Base-by-base conservation (phyloP, 2,329 filamentous ascomycete genomes). In the Sporothrix inflata region DNA sequence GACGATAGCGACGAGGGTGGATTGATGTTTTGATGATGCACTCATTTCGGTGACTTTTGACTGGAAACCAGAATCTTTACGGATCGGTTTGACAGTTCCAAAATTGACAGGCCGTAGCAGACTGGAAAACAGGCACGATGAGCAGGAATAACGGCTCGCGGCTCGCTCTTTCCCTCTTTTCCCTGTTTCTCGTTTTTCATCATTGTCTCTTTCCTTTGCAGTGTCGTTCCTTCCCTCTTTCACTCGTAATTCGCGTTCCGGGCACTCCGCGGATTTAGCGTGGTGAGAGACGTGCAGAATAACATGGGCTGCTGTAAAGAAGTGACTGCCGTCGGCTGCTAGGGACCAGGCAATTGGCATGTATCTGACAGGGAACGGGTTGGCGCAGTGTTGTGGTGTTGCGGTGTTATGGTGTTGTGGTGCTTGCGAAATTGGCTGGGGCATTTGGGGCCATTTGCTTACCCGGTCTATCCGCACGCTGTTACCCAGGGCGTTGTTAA, bases 391-490 rank as follows among this genome's bases (percentile, higher is more conserved):
- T 47, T n/a, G 16, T 19, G n/a, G n/a, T n/a, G n/a, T 34, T 34
- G 30, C 30, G 55, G 12, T 40, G 16, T 12, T 42, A 7, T 61
- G 34, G 57, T 61, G 24, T 24, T 55, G 51, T 12, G 21, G 53
- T 27, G 21, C 21, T 16, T 34, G 61, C 30, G 63, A 66, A 66
- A 66, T 66, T 66, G 63, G 42, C 42, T 49, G 40, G 63, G 40
- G 61, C 61, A 21, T 38, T 55, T 60, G 30, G 30, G 2, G 38
- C n/a, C 60, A 8, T 42, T 34, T 66, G 63, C 63, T 66, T 14
- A 66, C 63, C 63, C 63, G 63, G 63, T 14, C 63, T 66, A 49
- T 66, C 63, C 63, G 61, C 60, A 16, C 61, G 42, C 61, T 66
- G 42, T 30, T 47, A 16, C 40, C 40, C 63, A 34, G 42, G 45